phyloP scores from a whole-genome alignment of 352 stramenopile species.

The Pythium vanterpoolii region DNA sequence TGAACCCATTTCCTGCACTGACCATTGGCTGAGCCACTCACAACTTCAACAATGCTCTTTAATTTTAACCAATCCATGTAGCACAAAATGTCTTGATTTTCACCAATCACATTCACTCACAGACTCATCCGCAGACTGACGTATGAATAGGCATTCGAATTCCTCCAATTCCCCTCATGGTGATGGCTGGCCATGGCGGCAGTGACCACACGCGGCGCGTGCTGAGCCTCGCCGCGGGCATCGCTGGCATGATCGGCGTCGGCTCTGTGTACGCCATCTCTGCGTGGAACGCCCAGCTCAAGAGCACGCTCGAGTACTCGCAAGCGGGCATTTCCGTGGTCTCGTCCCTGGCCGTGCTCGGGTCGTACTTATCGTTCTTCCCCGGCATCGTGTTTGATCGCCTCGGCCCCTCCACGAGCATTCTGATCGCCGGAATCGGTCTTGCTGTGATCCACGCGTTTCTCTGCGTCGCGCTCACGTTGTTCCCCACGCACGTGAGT shows the following conservation, averaged over 20 bases:
- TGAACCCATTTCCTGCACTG: neutral
- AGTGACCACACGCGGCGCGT: slow-evolving; percentile 17
- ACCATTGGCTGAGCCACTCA: neutral
- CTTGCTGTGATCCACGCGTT: slow-evolving; percentile 40
- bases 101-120: neutral
- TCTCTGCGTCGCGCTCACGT: slow-evolving; percentile 43
- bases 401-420: slow-evolving; percentile 56
- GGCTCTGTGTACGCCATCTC: slow-evolving; percentile 80
- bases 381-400: slow-evolving; percentile 70
- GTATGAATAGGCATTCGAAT: neutral
- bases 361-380: slow-evolving; percentile 74
- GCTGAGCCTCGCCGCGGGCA: slow-evolving; percentile 50
- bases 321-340: slow-evolving; percentile 73
- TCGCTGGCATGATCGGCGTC: slow-evolving; percentile 68
- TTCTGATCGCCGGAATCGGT: slow-evolving; percentile 39
- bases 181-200: neutral
- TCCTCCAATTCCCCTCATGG: neutral
- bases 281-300: slow-evolving; percentile 82
- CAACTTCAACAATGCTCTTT: slow-evolving; percentile 11
- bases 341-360: slow-evolving; percentile 70
- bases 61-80: slow-evolving; percentile 12
- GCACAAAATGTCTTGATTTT: neutral
- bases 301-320: slow-evolving; percentile 67
- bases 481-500: slow-evolving; percentile 36
- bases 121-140: neutral